Evolutionary conservation across 176 grass and related monocot genomes (phyloP).

Genomic region (Echinochloa phyllopogon): DNA sequence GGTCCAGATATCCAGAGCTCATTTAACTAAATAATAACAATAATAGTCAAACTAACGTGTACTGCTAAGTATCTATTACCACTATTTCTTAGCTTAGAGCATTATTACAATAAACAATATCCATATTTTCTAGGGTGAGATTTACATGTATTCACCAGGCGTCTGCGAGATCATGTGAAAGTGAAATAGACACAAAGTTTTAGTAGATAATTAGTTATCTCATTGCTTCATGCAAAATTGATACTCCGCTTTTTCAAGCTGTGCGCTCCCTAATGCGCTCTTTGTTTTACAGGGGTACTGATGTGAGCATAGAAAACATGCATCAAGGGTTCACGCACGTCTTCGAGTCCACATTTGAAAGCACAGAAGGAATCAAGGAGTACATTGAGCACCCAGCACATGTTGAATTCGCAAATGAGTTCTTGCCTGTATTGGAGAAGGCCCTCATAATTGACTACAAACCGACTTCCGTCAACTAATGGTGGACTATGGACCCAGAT

Average conservation of each 20-base stretch:
- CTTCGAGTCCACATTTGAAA: slow-evolving; percentile 86
- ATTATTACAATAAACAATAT: background rate
- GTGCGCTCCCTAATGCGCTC: background rate
- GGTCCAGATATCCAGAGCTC: background rate
- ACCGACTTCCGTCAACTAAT: slow-evolving; percentile 39
- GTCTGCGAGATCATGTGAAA: background rate
- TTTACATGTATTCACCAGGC: background rate
- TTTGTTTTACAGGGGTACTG: slow-evolving; percentile 63
- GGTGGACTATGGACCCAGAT: background rate
- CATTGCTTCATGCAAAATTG: background rate
- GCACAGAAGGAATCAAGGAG: slow-evolving; percentile 67
- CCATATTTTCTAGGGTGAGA: background rate
- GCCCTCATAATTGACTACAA: slow-evolving; percentile 72
- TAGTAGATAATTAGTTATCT: background rate
- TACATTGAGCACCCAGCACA: slow-evolving; percentile 80
- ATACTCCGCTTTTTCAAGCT: background rate
- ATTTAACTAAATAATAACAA: background rate
- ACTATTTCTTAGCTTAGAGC: background rate
- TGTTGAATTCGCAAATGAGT: slow-evolving; percentile 60
- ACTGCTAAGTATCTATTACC: background rate
- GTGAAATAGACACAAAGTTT: background rate
- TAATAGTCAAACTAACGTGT: background rate
- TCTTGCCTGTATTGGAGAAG: slow-evolving; percentile 67
- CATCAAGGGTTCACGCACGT: slow-evolving; percentile 92
- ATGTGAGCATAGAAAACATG: slow-evolving; percentile 92